Percentiles rank a stretch among this genome's conserved stretches.
Conservation (phyloP, 2,329 filamentous ascomycete species). For the Trichoderma oligosporum region DNA sequence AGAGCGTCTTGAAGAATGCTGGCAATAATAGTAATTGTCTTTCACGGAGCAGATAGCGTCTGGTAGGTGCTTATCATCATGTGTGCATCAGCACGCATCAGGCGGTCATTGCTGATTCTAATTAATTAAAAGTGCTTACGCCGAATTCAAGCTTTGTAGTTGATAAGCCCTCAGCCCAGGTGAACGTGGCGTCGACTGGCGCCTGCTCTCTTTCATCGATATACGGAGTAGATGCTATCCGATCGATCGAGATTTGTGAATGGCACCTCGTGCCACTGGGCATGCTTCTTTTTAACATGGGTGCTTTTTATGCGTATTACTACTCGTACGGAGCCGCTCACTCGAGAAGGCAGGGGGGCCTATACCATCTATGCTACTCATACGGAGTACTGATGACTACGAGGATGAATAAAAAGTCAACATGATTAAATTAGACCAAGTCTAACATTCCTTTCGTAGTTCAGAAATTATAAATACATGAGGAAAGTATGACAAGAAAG, state of each 20-base stretch:
- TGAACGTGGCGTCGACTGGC: background rate
- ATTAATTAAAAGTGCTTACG: background rate
- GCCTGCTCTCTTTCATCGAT: background rate
- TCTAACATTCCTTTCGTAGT: background rate
- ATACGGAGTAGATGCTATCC: background rate
- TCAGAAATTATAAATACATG: background rate
- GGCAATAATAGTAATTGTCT: background rate
- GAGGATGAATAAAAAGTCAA: no score
- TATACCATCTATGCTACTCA: background rate
- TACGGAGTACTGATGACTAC: no score
- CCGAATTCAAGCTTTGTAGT: background rate
- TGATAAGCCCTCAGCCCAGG: background rate
- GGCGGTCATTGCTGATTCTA: background rate
- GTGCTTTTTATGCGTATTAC: background rate
- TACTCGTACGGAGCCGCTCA: background rate
- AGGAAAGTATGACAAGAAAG: no score
- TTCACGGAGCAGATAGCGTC: background rate
- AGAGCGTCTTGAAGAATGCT: background rate
- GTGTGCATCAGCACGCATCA: background rate
- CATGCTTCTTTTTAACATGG: background rate
- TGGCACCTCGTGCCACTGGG: background rate
- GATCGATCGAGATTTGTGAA: background rate
- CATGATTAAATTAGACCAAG: no score
- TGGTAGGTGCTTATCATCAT: background rate
- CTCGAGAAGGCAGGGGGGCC: background rate